Conservation (phyloP, 805 yeast genomes). For the Yamadazyma paraphyllophila region DNA sequence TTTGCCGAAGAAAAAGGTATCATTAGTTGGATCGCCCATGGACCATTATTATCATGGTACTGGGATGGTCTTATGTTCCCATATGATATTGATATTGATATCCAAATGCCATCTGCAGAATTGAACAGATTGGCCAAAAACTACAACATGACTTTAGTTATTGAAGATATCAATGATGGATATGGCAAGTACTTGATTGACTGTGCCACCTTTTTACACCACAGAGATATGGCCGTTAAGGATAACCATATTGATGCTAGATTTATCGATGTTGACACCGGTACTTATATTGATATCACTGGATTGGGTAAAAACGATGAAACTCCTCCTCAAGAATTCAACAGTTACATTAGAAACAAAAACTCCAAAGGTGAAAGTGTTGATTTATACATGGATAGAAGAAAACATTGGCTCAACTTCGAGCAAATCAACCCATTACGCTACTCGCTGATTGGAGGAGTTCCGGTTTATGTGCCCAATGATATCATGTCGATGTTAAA, state of each 20-base stretch:
- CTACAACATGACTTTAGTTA: slow-evolving; percentile 27
- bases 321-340: slow-evolving; percentile 15
- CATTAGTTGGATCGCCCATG: slow-evolving; percentile 30
- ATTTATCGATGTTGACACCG: slow-evolving; percentile 58
- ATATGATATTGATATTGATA: slow-evolving; percentile 28
- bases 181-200: slow-evolving; percentile 28
- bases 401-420: slow-evolving; percentile 30
- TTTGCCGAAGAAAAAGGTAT: slow-evolving; percentile 25
- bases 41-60: slow-evolving; percentile 29
- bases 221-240: slow-evolving; percentile 21
- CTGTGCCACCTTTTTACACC: slow-evolving; percentile 29
- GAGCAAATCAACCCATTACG: slow-evolving; percentile 51
- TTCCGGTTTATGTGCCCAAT: slow-evolving; percentile 29
- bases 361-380: slow-evolving; percentile 15
- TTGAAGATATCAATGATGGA: slow-evolving; percentile 31
- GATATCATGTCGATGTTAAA: slow-evolving; percentile 26
- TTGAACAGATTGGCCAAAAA: slow-evolving; percentile 20
- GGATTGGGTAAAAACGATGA: slow-evolving; percentile 35
- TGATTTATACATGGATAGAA: slow-evolving; percentile 30
- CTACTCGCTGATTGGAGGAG: slow-evolving; percentile 57
- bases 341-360: slow-evolving; percentile 19
- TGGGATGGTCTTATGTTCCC: slow-evolving; percentile 32
- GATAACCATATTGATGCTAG: slow-evolving; percentile 41
- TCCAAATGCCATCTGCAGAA: slow-evolving; percentile 30
- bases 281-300: slow-evolving; percentile 56